Base-by-base conservation (phyloP, 2,329 filamentous ascomycete species). In the Fusarium redolens region DNA sequence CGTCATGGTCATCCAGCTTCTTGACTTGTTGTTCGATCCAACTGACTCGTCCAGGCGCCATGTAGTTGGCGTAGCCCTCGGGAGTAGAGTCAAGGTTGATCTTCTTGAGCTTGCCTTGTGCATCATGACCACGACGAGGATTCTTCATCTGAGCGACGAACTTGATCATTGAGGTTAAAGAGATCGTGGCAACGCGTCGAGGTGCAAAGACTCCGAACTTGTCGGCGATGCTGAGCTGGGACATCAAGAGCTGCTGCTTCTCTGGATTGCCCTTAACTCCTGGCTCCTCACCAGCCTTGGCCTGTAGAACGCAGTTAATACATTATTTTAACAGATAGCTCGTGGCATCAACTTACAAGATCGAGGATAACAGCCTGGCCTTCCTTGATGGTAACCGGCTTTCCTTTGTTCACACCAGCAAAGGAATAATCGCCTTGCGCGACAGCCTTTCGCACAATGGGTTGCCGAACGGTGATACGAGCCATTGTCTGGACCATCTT, bases 21-120 rank as follows among this genome's bases (percentile, higher is more conserved):
- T 35, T 17, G 25, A 38, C 60, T 7, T 62, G 60, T 5, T 58
- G 4, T 12, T 58, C 7, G 15, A 62, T 62, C 60, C 60, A 62
- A 6, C 22, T 22, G 2, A 62, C 52, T 14, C 60, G n/a, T 5
- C 35, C 35, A 5, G 40, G 60, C 0, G 61, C 75, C 75, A 77
- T 75, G 57, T 72, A 77, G 25, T 77, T 77, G 7, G 73, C 57
- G 25, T 75, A 77, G 5, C 63, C 64, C 20, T 77, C 75, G 7
- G 48, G 44, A 0, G 72, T 58, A 1, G 62, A 52, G 38, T 73
- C 69, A 8, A 77, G 47, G 11, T 44, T 30, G 18, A 77, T 51
- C 28, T 61, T 73, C 68, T 75, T 77, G 31, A 68, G 55, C 12
- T 33, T 58, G 4, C 74, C 75, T 14, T 75, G 75, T 0, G 73